Percentiles rank a stretch among this genome's conserved stretches.
phyloP scores from a whole-genome alignment of 805 yeast genomes.

The Priceomyces carsonii region DNA sequence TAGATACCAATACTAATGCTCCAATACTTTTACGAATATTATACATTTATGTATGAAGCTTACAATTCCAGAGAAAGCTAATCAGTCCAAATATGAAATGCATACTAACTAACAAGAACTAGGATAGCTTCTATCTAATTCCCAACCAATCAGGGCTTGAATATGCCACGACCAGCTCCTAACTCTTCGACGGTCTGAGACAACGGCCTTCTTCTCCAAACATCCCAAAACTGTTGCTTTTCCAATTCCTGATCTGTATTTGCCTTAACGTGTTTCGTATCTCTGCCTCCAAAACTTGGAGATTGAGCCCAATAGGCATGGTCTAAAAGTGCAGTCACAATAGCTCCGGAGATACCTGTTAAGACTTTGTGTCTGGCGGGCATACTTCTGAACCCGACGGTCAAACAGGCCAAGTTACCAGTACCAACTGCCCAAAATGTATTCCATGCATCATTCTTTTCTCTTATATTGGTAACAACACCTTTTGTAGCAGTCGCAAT shows the following conservation, averaged over 20 bases:
- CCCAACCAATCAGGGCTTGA: slow-evolving; percentile 39
- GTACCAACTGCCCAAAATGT: slow-evolving; percentile 63
- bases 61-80: not conserved
- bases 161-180: slow-evolving; percentile 67
- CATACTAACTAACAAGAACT: not conserved
- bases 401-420: slow-evolving; percentile 47
- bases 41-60: not conserved
- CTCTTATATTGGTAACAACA: slow-evolving; percentile 58
- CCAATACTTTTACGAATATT: not conserved
- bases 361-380: slow-evolving; percentile 42
- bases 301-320: slow-evolving; percentile 44
- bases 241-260: slow-evolving; percentile 39
- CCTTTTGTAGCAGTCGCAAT: slow-evolving; percentile 52
- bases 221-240: slow-evolving; percentile 71
- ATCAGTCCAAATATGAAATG: slow-evolving; percentile 3
- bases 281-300: slow-evolving; percentile 36
- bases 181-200: slow-evolving; percentile 75
- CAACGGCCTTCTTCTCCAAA: slow-evolving; percentile 76
- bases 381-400: slow-evolving; percentile 43
- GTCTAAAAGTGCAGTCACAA: slow-evolving; percentile 35
- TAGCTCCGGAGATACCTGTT: slow-evolving; percentile 43
- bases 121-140: not conserved
- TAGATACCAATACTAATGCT: slow-evolving; percentile 7
- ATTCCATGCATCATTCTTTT: slow-evolving; percentile 63
- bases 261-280: slow-evolving; percentile 39